Evolutionary conservation across 495 filamentous ascomycete species (phyloP), one percentile per base, ranked within the genome.

Genomic region (Tuber microsphaerosporum): DNA sequence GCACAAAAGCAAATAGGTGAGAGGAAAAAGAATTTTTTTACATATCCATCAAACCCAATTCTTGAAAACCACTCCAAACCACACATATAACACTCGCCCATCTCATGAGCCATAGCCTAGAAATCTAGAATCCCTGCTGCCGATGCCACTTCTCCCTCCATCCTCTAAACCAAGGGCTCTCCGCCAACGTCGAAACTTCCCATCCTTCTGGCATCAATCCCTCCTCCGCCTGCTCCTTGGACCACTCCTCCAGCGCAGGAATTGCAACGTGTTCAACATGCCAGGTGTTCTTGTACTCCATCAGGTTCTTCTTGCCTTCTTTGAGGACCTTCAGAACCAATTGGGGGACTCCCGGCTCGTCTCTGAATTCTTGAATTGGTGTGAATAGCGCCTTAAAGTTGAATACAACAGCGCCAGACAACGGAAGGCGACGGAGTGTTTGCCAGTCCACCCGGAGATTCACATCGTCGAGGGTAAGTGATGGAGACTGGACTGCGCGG

Each of bases 371-470:
- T 26, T 85, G 81, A 0, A 97, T 83, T 0, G 91, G 91, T 3
- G 93, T 95, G 84, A 97, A 97, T 0, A 97, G 83, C 0, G 91
- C 94, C 82, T 95, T 97, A 88, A 94, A 97, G 82, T 97, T 97
- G 84, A 97, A 97, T 3, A 93, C 88, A 14, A 97, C 84, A 0
- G 87, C 90, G 0, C 88, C 92, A 0, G 90, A 92, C 7, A 97
- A 84, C 2, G 94, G 94, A 1, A 97, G 85, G 41, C 94, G 88
- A 19, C 94, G 89, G 26, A 97, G 86, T 0, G 94, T 97, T 84
- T 97, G 94, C 92, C 93, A 95, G 82, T 97, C 94, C 3, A 95
- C 93, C n/a, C 94, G 89, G 20, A 97, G 87, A 74, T 90, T 84
- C 78, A 91, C 86, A 37, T 92, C 88, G 0, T 87, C 85, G n/a